Evolutionary conservation across 148 eudicot genomes (phyloP), one percentile per base, ranked within the genome.

Genomic region (Beta vulgaris): DNA sequence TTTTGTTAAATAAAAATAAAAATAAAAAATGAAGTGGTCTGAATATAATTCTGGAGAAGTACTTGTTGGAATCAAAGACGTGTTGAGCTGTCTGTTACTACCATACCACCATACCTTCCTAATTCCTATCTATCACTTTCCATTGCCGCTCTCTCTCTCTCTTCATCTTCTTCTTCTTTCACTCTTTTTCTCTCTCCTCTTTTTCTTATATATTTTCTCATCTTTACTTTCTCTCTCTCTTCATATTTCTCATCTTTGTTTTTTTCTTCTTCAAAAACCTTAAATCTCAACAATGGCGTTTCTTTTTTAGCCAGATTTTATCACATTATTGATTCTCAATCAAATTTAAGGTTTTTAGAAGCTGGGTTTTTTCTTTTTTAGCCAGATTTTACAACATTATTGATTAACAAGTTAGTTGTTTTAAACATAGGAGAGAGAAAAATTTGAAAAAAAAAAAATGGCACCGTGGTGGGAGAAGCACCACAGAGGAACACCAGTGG

Each of bases 401-500:
- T n/a, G n/a, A n/a, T n/a, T n/a, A n/a, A n/a, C n/a, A n/a, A n/a
- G n/a, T n/a, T n/a, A n/a, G n/a, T n/a, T n/a, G n/a, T n/a, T n/a
- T n/a, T n/a, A n/a, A n/a, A n/a, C n/a, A n/a, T n/a, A 46, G 21
- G 31, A 28, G 21, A 36, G 12, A n/a, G 23, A 13, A 44, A 69
- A 3, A 19, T 10, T 2, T 4, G 7, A 57, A n/a, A 57, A 9
- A 19, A 11, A 69, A 3, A 72, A 32, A 78, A 90, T 90, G 97
- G 85, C 90, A 42, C 85, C 96, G 54, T 91, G 91, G 92, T 92
- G 97, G 91, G 83, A 89, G 55, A 72, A 74, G 1, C 36, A 42
- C 15, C 93, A 88, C 73, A 80, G 86, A 12, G 99, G 97, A 0
- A 92, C 97, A 1, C 98, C 98, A 4, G 98, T 96, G 49, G 92